Evolutionary conservation across 306 rosid genomes (phyloP).

Genomic region (Datisca glomerata): DNA sequence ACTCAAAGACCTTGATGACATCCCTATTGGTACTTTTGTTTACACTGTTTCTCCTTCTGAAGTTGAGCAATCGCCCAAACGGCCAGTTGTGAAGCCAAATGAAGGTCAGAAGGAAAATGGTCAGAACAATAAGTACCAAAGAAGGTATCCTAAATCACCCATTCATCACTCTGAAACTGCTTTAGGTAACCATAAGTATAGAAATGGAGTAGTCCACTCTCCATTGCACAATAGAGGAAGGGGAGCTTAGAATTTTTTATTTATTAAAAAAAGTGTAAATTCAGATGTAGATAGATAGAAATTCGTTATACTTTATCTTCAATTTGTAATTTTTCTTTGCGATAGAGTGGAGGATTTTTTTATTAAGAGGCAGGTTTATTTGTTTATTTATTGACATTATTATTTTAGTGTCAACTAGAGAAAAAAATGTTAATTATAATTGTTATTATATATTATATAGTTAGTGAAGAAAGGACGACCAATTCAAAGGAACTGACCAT

Average conservation of each 20-base stretch:
- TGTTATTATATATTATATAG: background rate
- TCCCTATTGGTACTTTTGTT: slow-evolving; percentile 63
- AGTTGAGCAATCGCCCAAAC: slow-evolving; percentile 6
- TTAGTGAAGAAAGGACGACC: background rate
- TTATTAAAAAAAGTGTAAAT: background rate
- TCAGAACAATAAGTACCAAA: background rate
- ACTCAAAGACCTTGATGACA: slow-evolving; percentile 56
- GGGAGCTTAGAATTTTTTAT: slow-evolving; percentile 14
- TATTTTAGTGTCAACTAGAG: background rate
- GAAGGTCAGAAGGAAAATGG: slow-evolving; percentile 23
- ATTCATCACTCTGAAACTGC: slow-evolving; percentile 9
- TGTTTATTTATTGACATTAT: background rate
- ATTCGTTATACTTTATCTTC: slow-evolving; percentile 14
- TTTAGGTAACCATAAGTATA: slow-evolving; percentile 7
- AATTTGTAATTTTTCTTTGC: background rate
- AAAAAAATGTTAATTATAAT: background rate
- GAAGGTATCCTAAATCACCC: slow-evolving; percentile 37
- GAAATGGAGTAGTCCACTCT: slow-evolving; percentile 36
- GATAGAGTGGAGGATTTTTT: background rate
- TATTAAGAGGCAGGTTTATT: background rate
- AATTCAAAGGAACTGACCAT: slow-evolving; percentile 1
- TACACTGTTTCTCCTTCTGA: slow-evolving; percentile 37
- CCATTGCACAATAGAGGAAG: slow-evolving; percentile 22
- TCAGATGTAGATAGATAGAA: slow-evolving; percentile 23
- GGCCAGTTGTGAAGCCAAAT: slow-evolving; percentile 15